These are phyloP conservation scores for Rhododendron ferrugineum DNA, from an alignment of 148 eudicot species.

Conservation along the genomic window DNA sequence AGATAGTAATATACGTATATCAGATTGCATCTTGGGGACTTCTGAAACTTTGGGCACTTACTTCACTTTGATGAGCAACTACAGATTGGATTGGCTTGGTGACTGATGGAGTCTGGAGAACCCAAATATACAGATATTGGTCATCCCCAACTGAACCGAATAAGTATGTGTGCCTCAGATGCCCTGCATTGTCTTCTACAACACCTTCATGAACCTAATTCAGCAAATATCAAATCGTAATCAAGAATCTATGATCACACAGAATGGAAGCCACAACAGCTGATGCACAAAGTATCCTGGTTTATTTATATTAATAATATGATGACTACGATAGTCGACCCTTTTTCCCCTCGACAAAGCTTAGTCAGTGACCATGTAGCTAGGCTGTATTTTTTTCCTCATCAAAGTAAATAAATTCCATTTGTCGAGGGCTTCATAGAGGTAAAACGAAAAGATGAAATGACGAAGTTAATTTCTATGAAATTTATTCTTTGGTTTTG, in stretches of 20 bases:
- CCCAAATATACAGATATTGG: conserved; percentile 68
- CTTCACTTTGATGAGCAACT: no score
- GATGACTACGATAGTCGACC: not conserved
- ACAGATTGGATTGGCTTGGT: conserved; percentile 57
- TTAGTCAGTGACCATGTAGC: not conserved
- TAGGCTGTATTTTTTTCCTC: not conserved
- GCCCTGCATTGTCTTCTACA: conserved; percentile 79
- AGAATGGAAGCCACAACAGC: not conserved
- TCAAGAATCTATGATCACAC: not conserved
- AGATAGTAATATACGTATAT: no score
- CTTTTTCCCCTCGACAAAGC: not conserved
- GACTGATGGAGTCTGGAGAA: conserved; percentile 59
- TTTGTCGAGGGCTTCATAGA: not conserved
- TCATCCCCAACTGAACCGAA: conserved; percentile 77
- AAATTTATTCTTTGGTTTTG: not conserved
- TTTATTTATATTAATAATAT: not conserved
- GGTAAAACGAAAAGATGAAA: not conserved
- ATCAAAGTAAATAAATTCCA: not conserved
- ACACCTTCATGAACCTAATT: conserved; percentile 63
- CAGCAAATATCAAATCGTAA: conserved; percentile 7
- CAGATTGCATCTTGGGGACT: no score
- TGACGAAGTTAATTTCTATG: not conserved
- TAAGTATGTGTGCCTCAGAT: conserved; percentile 59
- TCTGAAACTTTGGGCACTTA: no score
- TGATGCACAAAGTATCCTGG: not conserved